Base-by-base conservation (phyloP, 2,329 filamentous ascomycete species). In the Anthostomella pinea region DNA sequence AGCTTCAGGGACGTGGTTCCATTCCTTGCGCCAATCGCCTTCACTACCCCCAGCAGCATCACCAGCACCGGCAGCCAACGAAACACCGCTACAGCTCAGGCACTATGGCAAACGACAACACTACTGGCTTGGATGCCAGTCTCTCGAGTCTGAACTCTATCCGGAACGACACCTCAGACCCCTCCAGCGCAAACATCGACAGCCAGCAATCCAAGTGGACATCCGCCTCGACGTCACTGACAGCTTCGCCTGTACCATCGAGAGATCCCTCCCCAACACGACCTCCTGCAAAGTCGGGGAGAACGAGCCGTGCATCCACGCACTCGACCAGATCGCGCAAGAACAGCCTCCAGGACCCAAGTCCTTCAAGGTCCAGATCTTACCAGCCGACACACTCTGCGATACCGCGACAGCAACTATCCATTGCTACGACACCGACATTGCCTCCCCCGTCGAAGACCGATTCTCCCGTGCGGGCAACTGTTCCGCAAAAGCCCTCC, bases 391-490 rank as follows among this genome's bases (percentile, higher is more conserved):
- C 80, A 33, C 73, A 81, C 17, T 73, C 79, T 16, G 70, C 81
- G 14, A 44, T 46, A 70, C 81, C 39, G 76, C 84, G 60, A 77
- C 81, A 58, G 77, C 80, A 41, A 19, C 68, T 91, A 31, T 85
- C 85, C 11, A 75, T 84, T 23, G 69, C 81, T 22, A 81, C 71
- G 47, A 83, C 80, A 31, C 83, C 87, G 6, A 74, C 77, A 33
- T 68, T 91, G 22, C 76, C 77, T 31, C 74, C 81, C 21, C 62
- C 72, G 6, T 61, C 71, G 1, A 38, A 26, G 25, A 70, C 79
- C 40, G 86, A 94, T 46, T 63, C 76, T 6, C 69, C 70, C 17
- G 65, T 76, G 51, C 81, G 81, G 63, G 69, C 77, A 35, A 72
- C 81, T 28, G 73, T 75, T 44, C 78, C 84, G 10, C 75, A 83